phyloP scores from a whole-genome alignment of 1,284 basidiomycete genomes.

The Sparassis latifolia region DNA sequence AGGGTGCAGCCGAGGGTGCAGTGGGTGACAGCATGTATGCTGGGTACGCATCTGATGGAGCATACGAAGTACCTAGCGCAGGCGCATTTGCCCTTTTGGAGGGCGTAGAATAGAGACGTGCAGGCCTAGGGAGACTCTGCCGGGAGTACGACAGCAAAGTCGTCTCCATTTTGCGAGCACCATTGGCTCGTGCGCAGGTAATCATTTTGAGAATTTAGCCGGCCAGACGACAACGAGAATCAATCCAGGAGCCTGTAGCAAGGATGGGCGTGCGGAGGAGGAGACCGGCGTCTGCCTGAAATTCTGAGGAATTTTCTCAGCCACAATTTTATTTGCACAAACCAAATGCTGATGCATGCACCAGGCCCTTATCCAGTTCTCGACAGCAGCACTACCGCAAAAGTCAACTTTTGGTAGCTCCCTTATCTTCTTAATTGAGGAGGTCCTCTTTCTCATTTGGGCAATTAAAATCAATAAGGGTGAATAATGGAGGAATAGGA shows the following conservation, averaged over 20 bases:
- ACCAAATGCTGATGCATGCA: neutral
- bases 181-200: conserved; percentile 30
- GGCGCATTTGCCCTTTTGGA: conserved; percentile 48
- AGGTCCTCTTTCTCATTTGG: no score
- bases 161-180: conserved; percentile 42
- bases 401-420: no score
- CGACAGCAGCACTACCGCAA: no score
- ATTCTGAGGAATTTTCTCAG: neutral
- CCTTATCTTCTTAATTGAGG: no score
- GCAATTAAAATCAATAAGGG: no score
- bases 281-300: neutral
- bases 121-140: conserved; percentile 59
- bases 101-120: conserved; percentile 58
- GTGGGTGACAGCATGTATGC: conserved; percentile 25
- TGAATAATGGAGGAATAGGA: no score
- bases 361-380: no score
- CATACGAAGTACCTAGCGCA: conserved; percentile 36
- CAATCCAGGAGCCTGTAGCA: neutral
- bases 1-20: no score
- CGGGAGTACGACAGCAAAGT: conserved; percentile 59
- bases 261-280: neutral
- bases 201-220: conserved; percentile 21
- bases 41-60: conserved; percentile 31
- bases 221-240: neutral
- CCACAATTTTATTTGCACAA: neutral